Evolutionary conservation across 495 filamentous ascomycete genomes (phyloP).

Genomic region (Penicillium herquei): DNA sequence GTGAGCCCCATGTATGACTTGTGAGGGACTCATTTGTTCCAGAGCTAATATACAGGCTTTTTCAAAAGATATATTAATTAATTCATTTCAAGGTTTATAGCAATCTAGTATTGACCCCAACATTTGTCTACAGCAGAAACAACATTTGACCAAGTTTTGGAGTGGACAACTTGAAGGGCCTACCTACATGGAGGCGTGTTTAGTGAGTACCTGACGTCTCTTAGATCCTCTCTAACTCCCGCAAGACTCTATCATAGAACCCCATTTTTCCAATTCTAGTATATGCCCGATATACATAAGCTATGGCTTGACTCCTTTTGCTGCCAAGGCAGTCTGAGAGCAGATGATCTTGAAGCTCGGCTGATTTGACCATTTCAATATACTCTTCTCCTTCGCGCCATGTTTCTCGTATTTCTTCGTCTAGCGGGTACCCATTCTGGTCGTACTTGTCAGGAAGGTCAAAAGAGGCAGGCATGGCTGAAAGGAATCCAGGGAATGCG

Average conservation of each 20-base stretch:
- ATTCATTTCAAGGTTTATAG: no score
- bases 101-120: no score
- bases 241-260: conserved; percentile 1
- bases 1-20: no score
- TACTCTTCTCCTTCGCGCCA: conserved; percentile 6
- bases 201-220: no score
- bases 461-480: not conserved
- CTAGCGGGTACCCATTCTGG: conserved; percentile 1
- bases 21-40: no score
- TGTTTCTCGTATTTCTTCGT: conserved; percentile 1
- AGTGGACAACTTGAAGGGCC: no score
- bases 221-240: not conserved
- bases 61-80: no score
- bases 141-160: no score
- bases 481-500: conserved; percentile 3
- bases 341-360: conserved; percentile 6
- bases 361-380: conserved; percentile 9
- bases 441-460: conserved; percentile 2
- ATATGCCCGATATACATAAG: conserved; percentile 9
- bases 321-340: conserved; percentile 4
- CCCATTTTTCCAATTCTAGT: conserved; percentile 9
- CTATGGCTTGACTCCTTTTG: conserved; percentile 5
- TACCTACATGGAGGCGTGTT: no score
- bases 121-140: no score
- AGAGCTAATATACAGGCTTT: no score